Evolutionary conservation across 352 stramenopile genomes (phyloP), one percentile per base, ranked within the genome.

Genomic region (Nothophytophthora sp.): DNA sequence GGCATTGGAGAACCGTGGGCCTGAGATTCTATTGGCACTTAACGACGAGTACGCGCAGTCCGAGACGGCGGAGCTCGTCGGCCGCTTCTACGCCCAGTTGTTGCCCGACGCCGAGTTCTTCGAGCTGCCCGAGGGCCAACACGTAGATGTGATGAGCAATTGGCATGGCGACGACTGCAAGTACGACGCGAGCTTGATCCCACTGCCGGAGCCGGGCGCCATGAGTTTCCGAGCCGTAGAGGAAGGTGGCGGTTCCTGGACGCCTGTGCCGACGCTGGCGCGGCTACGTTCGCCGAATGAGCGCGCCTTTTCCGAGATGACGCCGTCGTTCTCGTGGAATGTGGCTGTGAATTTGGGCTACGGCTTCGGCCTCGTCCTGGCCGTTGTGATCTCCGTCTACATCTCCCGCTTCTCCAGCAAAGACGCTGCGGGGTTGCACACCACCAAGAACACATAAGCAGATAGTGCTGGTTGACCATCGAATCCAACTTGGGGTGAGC

Each of bases 21-120:
- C 74, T 3, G 76, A 90, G 44, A 67, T 90, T 15, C 43, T 93
- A 16, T 44, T 91, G 20, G 83, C 83, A 5, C 64, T 94, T n/a
- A 94, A 94, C 44, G 83, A 94, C 58, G 83, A 90, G 59, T 94
- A 90, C 71, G 49, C 53, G 0, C 55, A 64, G 9, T 47, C 70
- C 0, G 62, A 78, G 40, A 91, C 78, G 0, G 78, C 79, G 0
- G 58, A 67, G 28, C 45, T 88, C 2, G 77, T 90, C 16, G 52
- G 55, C 19, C 50, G 64, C 13, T 92, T 92, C 58, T 90, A 88
- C 50, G 53, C 62, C 5, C 57, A 71, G 40, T 42, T 93, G 42
- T 70, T 93, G 15, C 82, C 82, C 0, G 60, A 78, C 2, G 43
- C 52, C 13, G 55, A 66, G 8, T 70, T 70, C 27, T 86, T 85